These are phyloP conservation scores for Colletotrichum siamense DNA, from an alignment of 2,329 filamentous ascomycete species.

Conservation along the genomic window DNA sequence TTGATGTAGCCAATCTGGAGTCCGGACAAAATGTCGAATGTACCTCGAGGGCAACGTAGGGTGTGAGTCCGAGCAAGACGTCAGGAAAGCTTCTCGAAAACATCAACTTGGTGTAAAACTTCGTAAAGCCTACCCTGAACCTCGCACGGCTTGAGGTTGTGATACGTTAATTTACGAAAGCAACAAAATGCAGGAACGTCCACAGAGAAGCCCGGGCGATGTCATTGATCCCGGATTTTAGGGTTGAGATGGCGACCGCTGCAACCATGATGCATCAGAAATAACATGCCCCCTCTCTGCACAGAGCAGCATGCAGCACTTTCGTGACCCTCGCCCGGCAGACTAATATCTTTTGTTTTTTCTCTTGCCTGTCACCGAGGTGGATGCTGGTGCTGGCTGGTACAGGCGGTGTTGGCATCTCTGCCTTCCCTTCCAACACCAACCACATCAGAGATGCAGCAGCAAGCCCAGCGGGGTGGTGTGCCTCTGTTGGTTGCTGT, in stretches of 20 bases:
- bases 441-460: background rate
- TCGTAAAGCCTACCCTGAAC: background rate
- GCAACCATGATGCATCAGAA: background rate
- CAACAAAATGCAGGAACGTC: background rate
- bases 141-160: background rate
- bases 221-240: background rate
- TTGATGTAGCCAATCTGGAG: background rate
- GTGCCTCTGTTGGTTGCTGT: background rate
- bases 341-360: background rate
- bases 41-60: background rate
- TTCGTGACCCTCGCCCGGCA: background rate
- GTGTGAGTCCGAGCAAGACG: background rate
- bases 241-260: background rate
- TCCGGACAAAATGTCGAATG: background rate
- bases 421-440: background rate
- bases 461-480: background rate
- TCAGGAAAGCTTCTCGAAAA: background rate
- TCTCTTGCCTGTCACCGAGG: background rate
- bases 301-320: background rate
- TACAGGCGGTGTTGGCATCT: background rate
- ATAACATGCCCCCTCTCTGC: background rate
- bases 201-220: background rate
- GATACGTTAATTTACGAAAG: conserved; percentile 15
- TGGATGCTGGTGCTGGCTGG: background rate
- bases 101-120: background rate